Evolutionary conservation across 2,329 filamentous ascomycete species (phyloP).

Genomic region (Cercospora nicotianae): DNA sequence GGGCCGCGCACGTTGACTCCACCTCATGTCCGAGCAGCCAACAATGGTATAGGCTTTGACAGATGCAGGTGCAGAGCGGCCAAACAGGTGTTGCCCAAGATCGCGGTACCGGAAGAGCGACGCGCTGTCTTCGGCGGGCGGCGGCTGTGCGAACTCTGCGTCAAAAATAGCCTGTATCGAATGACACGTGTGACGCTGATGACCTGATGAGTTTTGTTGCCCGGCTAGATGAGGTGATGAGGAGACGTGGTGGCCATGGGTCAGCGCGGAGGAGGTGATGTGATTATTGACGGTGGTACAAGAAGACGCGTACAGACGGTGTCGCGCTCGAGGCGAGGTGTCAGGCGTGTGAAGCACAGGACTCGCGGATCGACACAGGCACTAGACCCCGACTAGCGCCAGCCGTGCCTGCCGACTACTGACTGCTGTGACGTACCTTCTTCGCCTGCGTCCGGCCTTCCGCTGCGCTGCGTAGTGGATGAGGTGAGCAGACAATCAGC

Average conservation of each 20-base stretch:
- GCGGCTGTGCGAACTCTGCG: conserved; percentile 4
- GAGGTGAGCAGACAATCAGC: background rate
- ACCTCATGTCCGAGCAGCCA: background rate
- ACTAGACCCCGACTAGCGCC: background rate
- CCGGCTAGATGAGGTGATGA: background rate
- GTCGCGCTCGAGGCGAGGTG: background rate
- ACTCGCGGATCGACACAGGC: background rate
- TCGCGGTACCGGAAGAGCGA: background rate
- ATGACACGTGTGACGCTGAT: background rate
- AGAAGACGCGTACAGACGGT: background rate
- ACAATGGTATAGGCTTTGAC: background rate
- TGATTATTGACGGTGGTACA: background rate
- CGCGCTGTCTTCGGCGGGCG: background rate
- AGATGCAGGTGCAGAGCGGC: background rate
- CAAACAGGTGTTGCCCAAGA: background rate
- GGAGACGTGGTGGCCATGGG: background rate
- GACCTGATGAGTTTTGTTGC: background rate
- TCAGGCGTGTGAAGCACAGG: background rate
- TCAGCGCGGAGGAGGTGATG: background rate
- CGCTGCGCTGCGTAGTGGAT: background rate
- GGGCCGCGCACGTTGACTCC: background rate
- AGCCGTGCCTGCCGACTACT: background rate
- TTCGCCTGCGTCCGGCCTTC: conserved; percentile 6
- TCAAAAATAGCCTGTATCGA: conserved; percentile 1
- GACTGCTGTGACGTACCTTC: background rate